phyloP scores from a whole-genome alignment of 2,329 filamentous ascomycete genomes.

The Colletotrichum sublineola region DNA sequence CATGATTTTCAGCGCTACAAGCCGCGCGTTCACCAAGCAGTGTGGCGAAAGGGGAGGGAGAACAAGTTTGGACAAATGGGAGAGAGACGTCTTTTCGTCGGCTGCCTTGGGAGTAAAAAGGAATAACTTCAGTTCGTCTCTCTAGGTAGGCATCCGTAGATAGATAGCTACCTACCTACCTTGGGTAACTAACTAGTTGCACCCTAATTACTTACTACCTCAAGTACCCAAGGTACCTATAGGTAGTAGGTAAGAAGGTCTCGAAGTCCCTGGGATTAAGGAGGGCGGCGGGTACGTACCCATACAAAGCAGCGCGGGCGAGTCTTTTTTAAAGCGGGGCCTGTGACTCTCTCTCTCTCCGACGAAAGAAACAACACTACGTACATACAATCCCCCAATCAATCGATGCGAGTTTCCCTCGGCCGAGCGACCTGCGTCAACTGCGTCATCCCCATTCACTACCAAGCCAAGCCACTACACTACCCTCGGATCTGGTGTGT shows the following conservation, averaged over 20 bases:
- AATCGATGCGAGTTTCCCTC: background rate
- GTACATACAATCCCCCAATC: background rate
- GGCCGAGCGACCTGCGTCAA: constrained; percentile 7
- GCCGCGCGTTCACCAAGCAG: background rate
- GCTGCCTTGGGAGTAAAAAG: background rate
- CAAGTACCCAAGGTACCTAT: too few species aligned
- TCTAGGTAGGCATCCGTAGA: background rate
- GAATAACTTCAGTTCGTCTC: background rate
- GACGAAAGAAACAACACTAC: background rate
- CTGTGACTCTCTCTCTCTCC: constrained; percentile 6
- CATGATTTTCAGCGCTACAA: constrained; percentile 40
- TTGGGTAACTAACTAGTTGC: too few species aligned
- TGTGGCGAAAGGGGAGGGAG: constrained; percentile 9
- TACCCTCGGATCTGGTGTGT: background rate
- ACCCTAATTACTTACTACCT: too few species aligned
- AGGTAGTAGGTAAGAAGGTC: background rate
- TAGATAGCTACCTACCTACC: background rate
- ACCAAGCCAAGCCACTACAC: background rate
- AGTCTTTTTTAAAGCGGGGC: background rate
- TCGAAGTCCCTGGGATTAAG: background rate
- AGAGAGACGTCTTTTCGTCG: too few species aligned
- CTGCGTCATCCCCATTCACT: constrained; percentile 19
- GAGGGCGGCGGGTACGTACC: background rate
- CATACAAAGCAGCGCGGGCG: too few species aligned
- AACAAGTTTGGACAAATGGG: too few species aligned